Evolutionary conservation across 768 basidiomycete species (phyloP).

Genomic region (Naematelia aurantialba): DNA sequence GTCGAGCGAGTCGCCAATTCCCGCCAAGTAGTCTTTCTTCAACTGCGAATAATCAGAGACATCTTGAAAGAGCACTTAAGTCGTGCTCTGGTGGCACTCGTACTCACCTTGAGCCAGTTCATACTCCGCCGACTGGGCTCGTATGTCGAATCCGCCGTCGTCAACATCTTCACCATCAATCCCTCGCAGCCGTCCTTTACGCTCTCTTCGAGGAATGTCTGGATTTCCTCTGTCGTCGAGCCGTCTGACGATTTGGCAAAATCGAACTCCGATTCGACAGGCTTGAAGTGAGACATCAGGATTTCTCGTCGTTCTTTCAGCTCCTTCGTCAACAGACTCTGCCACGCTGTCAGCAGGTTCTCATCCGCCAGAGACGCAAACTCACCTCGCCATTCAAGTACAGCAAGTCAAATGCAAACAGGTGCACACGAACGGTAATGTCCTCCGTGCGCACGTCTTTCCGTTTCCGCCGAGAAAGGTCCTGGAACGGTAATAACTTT

Average conservation of each 20-base stretch:
- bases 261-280: constrained; percentile 81
- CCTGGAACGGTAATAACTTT: constrained; percentile 95
- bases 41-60: constrained; percentile 58
- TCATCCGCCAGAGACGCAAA: not conserved
- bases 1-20: constrained; percentile 94
- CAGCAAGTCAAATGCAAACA: constrained; percentile 95
- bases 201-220: constrained; percentile 87
- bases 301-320: constrained; percentile 72
- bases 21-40: constrained; percentile 96
- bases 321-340: constrained; percentile 79
- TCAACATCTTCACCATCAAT: constrained; percentile 98
- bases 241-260: constrained; percentile 90
- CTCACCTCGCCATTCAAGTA: constrained; percentile 92
- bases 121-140: constrained; percentile 92
- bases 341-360: constrained; percentile 7
- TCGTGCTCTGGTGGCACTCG: not conserved
- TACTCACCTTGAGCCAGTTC: constrained; percentile 94
- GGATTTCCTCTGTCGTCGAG: constrained; percentile 87
- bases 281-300: constrained; percentile 71
- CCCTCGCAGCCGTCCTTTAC: constrained; percentile 99
- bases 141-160: constrained; percentile 84
- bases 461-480: constrained; percentile 85
- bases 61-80: no score
- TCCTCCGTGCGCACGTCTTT: constrained; percentile 98
- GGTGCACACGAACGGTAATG: constrained; percentile 90